Evolutionary conservation across 768 basidiomycete species (phyloP).

Genomic region (Calvatia gigantea): DNA sequence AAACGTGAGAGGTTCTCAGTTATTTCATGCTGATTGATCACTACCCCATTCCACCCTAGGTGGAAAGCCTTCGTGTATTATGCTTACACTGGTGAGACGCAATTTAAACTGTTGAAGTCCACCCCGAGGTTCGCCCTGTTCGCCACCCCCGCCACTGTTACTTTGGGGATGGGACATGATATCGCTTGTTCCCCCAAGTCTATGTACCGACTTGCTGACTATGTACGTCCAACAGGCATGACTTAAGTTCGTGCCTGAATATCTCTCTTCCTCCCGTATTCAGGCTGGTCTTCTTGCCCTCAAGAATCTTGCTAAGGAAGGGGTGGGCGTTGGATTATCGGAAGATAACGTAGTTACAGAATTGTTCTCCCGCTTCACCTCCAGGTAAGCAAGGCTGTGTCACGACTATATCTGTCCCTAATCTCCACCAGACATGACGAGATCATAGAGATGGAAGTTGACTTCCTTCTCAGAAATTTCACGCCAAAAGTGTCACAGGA

Average conservation of each 20-base stretch:
- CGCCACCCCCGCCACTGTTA: too few relatives aligned
- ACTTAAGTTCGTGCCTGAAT: background rate
- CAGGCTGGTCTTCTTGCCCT: constrained; percentile 2
- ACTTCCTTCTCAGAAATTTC: constrained; percentile 3
- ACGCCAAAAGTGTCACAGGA: background rate
- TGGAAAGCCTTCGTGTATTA: constrained; percentile 1
- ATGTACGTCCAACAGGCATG: background rate
- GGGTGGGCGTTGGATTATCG: background rate
- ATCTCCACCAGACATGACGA: background rate
- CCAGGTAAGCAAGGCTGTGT: background rate
- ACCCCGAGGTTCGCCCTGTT: background rate
- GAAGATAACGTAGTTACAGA: constrained; percentile 13
- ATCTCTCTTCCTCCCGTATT: background rate
- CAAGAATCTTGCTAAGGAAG: constrained; percentile 1
- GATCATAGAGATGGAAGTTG: constrained; percentile 2
- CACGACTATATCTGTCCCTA: background rate
- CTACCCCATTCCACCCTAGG: background rate
- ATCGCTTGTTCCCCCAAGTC: constrained; percentile 31
- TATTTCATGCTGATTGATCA: background rate
- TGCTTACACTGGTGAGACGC: constrained; percentile 1
- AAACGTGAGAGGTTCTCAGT: background rate
- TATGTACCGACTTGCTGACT: constrained; percentile 31
- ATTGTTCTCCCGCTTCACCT: constrained; percentile 11
- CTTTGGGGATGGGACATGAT: background rate
- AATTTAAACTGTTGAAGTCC: constrained; percentile 6